phyloP scores from a whole-genome alignment of 1,139 yeast species.

The Yamadazyma atlantica region DNA sequence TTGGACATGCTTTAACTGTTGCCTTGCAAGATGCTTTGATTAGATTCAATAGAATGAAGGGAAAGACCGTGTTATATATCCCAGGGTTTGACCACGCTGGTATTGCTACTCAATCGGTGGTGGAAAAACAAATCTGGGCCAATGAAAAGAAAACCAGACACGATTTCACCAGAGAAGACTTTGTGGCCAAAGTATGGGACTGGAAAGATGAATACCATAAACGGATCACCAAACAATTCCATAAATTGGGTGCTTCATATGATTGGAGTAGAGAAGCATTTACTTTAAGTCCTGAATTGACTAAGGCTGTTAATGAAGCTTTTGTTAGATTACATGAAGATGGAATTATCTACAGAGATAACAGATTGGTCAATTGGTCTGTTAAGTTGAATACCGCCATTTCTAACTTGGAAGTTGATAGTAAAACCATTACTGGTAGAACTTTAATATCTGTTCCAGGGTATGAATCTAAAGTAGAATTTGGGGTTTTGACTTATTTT shows the following conservation, averaged over 20 bases:
- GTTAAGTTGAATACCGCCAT: conserved; percentile 92
- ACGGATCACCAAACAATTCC: conserved; percentile 81
- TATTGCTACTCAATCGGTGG: conserved; percentile 97
- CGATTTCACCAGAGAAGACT: conserved; percentile 90
- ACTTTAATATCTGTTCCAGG: conserved; percentile 85
- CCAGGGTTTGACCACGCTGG: conserved; percentile 99
- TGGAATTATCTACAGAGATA: conserved; percentile 92
- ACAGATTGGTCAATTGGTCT: conserved; percentile 95
- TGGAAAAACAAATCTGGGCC: conserved; percentile 93
- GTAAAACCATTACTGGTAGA: conserved; percentile 82
- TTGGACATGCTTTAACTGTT: conserved; percentile 96
- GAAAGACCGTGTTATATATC: conserved; percentile 85
- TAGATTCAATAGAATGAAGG: conserved; percentile 96
- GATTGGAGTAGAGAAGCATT: conserved; percentile 96
- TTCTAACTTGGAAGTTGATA: conserved; percentile 94
- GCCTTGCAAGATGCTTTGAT: conserved; percentile 92
- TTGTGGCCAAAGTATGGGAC: conserved; percentile 89
- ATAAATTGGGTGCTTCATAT: conserved; percentile 91
- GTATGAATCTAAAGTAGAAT: conserved; percentile 86
- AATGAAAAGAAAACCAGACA: conserved; percentile 88
- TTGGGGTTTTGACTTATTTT: conserved; percentile 93
- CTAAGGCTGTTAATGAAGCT: conserved; percentile 85
- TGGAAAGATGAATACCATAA: conserved; percentile 96
- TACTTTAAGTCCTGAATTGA: conserved; percentile 78
- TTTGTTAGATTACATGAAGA: conserved; percentile 91